Base-by-base conservation (phyloP, 495 filamentous ascomycete genomes). In the Neohortaea acidophila region DNA sequence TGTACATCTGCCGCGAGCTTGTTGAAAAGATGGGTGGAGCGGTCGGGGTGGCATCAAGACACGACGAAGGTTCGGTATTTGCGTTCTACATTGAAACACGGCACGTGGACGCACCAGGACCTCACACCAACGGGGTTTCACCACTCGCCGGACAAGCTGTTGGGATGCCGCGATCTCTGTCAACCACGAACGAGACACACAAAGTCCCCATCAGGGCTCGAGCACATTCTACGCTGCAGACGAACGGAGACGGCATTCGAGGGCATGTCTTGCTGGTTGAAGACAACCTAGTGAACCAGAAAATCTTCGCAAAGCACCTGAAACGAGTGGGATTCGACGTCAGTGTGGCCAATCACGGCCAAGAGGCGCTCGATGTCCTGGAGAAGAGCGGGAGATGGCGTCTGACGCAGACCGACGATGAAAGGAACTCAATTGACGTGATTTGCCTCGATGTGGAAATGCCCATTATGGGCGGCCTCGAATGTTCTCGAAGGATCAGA, bases 391-490 rank as follows among this genome's bases (percentile, higher is more conserved):
- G 14, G 2, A 22, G 13, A n/a, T 40, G 13, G 33, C 33, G 2
- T 13, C 5, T 31, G 4, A 11, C n/a, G 10, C 33, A 36, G 10
- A 15, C 14, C 19, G 20, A 35, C 24, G 21, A 26, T n/a, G 31
- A 12, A 31, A 29, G 25, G 24, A 25, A 36, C 25, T n/a, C 8
- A 7, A 27, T 27, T 27, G 22, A 39, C n/a, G 33, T 41, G 3
- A 21, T 53, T 2, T 19, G 57, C 2, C 53, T 59, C 52, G 54
- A 59, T 24, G 10, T 49, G 14, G 50, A 53, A 22, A 53, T 53
- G 50, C 50, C 50, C 10, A 35, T 44, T n/a, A 53, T 53, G 50
- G 39, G 47, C 29, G 50, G 47, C 10, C n/a, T 53, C 20, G 18
- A 26, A 5, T 53, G 50, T 42, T 31, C 39, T 9, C 12, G 26